Conservation (phyloP, 73 alveolate genomes). For the Tetrahymena elliotti region DNA sequence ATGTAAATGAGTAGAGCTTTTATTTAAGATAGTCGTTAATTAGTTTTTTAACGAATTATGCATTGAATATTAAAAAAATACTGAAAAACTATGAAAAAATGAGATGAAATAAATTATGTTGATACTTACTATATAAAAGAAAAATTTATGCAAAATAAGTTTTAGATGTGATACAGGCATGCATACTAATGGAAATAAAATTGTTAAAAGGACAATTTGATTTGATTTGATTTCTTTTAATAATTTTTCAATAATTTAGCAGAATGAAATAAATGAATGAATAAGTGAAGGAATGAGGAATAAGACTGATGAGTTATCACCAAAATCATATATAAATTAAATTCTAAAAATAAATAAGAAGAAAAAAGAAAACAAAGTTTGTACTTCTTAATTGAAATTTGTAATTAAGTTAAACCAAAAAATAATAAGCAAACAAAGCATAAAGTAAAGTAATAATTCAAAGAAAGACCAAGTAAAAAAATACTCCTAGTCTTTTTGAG, state of each 20-base stretch:
- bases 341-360: not conserved
- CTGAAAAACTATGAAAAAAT: not conserved
- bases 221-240: too few species aligned
- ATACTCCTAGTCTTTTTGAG: not conserved
- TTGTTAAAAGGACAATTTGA: not conserved
- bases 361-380: not conserved
- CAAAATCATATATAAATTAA: not conserved
- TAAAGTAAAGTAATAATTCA: not conserved
- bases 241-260: not conserved
- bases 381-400: not conserved
- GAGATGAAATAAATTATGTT: not conserved
- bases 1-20: not conserved
- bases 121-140: not conserved
- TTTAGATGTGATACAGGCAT: not conserved
- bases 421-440: not conserved
- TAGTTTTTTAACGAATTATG: not conserved
- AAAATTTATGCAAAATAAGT: not conserved
- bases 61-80: not conserved
- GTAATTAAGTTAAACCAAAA: not conserved
- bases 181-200: not conserved
- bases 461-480: not conserved
- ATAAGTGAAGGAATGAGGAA: too few species aligned
- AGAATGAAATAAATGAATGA: not conserved
- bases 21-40: not conserved
- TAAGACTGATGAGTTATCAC: not conserved